A percentile compares a stretch with the other conserved stretches of the same genome.
These are phyloP conservation scores for Pterulicium gracile DNA, from an alignment of 1,284 basidiomycete genomes.

Conservation along the genomic window DNA sequence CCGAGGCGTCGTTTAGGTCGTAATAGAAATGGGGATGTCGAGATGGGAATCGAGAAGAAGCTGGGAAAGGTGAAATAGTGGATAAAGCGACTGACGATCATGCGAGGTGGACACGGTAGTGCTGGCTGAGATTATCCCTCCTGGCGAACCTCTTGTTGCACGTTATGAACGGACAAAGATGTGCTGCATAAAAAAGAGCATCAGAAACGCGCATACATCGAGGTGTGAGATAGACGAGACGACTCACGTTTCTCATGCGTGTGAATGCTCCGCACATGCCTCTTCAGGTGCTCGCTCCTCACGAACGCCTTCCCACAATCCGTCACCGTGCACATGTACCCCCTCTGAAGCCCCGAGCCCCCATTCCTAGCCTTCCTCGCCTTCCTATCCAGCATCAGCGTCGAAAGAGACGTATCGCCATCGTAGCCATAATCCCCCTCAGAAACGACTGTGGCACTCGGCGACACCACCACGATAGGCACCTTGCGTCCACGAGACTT, in stretches of 20 bases:
- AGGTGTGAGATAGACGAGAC: background rate
- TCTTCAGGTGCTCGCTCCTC: constrained; percentile 68
- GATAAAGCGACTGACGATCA: no score
- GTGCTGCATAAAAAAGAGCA: background rate
- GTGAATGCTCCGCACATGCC: constrained; percentile 71
- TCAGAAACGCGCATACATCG: background rate
- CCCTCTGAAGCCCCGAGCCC: constrained; percentile 21
- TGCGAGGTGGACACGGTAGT: background rate
- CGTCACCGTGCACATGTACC: constrained; percentile 60
- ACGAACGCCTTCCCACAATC: constrained; percentile 76
- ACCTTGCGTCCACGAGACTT: background rate
- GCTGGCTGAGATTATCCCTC: constrained; percentile 1
- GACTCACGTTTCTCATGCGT: constrained; percentile 72
- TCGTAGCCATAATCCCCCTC: background rate
- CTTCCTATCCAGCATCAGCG: no score
- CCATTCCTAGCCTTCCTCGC: background rate
- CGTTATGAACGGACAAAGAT: background rate
- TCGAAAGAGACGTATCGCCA: background rate
- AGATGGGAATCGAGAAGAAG: background rate
- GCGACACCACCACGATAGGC: background rate
- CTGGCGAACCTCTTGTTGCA: background rate
- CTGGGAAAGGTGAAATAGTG: no score
- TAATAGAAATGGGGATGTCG: background rate
- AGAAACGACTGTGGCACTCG: no score
- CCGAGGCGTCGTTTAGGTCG: no score